These are phyloP conservation scores for Candida jianshihensis DNA, from an alignment of 805 yeast species.

Conservation along the genomic window DNA sequence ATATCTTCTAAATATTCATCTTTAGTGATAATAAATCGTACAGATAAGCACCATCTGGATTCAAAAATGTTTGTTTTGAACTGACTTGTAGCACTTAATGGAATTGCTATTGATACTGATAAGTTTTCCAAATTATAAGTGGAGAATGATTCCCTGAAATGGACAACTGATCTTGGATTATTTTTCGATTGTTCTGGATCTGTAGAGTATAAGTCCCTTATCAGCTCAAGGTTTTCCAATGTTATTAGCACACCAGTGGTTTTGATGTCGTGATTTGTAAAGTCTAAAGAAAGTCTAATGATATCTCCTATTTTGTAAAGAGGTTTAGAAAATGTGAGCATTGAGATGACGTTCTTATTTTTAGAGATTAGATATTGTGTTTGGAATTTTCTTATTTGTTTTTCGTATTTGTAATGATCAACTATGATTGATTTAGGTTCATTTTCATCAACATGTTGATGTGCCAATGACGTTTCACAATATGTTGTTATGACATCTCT, in stretches of 20 bases:
- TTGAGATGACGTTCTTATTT: slow-evolving; percentile 34
- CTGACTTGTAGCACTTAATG: slow-evolving; percentile 30
- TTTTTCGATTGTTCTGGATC: slow-evolving; percentile 8
- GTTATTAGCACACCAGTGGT: slow-evolving; percentile 32
- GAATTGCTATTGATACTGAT: slow-evolving; percentile 27
- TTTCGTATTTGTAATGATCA: slow-evolving; percentile 15
- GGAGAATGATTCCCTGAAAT: slow-evolving; percentile 26
- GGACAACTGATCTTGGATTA: slow-evolving; percentile 11
- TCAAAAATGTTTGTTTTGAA: slow-evolving; percentile 34
- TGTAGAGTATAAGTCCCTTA: slow-evolving; percentile 24
- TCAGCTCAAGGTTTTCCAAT: slow-evolving; percentile 29
- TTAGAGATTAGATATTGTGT: slow-evolving; percentile 34
- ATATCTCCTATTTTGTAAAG: slow-evolving; percentile 40
- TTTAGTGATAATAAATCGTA: slow-evolving; percentile 29
- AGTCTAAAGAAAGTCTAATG: slow-evolving; percentile 32
- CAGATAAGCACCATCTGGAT: slow-evolving; percentile 28
- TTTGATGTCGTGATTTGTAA: slow-evolving; percentile 16
- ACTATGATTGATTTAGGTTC: slow-evolving; percentile 4
- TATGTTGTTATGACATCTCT: slow-evolving; percentile 11
- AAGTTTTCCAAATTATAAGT: slow-evolving; percentile 22
- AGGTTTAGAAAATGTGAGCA: slow-evolving; percentile 31
- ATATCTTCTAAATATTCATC: slow-evolving; percentile 15
- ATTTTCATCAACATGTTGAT: slow-evolving; percentile 4
- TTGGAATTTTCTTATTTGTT: slow-evolving; percentile 21
- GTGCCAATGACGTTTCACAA: slow-evolving; percentile 6